Base-by-base conservation (phyloP, 2,329 filamentous ascomycete species). In the Xylariaceae sp. region DNA sequence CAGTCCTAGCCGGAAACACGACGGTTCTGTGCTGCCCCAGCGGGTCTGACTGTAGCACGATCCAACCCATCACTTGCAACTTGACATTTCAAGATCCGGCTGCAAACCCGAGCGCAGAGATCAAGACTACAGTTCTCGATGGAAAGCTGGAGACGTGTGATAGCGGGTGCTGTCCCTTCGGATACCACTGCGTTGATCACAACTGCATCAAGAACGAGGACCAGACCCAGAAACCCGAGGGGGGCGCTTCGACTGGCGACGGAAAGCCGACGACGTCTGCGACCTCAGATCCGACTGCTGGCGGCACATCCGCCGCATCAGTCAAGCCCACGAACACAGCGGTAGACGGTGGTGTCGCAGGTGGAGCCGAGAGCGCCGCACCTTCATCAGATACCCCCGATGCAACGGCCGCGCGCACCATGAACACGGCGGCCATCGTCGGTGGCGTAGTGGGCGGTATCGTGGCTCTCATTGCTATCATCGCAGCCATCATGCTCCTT, bases 21-120 rank as follows among this genome's bases (percentile, higher is more conserved):
- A 86, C 84, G 0, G 72, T 83, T 12, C 67, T 89, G 37, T 90
- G 86, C 67, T 90, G 86, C 57, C 85, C 85, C 1, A 49, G 61
- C 2, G 76, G 72, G 28, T 54, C 53, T 28, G 68, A 71, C 53
- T 90, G 86, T 65, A 52, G 64, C n/a, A 68, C 61, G 36, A 84
- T 90, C 52, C 56, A 71, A 50, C 71, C 82, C 22, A 81, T 88
- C 45, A 72, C 72, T 30, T 89, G 85, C 68, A 74, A 86, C 49
- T 55, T 83, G 41, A 60, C 59, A 6, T 68, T 75, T 34, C 81
- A 89, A 56, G 76, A 89, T 52, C 71, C 78, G 2, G 70, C 64
- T 8, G 51, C 65, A 15, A 65, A 79, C 48, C 79, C 81, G 9
- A 64, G 69, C 19, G 79, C 79, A 24, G 69, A 75, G 19, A 67